Conservation (phyloP, 2,329 filamentous ascomycete genomes). For the Helotiales sp. region DNA sequence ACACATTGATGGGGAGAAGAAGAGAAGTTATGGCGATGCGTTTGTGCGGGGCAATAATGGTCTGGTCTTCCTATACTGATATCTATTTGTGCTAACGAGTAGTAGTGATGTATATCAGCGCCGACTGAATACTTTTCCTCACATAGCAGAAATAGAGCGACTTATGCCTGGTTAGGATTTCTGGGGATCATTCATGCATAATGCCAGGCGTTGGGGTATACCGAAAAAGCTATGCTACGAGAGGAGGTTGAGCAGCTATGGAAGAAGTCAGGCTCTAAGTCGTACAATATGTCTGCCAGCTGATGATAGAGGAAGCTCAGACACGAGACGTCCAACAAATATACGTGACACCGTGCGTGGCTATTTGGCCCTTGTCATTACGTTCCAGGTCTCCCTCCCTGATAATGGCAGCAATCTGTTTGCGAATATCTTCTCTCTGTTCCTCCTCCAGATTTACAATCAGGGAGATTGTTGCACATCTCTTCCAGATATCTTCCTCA, state of each 20-base stretch:
- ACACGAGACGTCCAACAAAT: slow-evolving; percentile 59
- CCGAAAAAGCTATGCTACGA: not conserved
- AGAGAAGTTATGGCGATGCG: slow-evolving; percentile 86
- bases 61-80: slow-evolving; percentile 39
- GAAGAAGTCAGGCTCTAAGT: too few relatives aligned
- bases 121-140: slow-evolving; percentile 23
- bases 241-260: not conserved
- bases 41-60: slow-evolving; percentile 97
- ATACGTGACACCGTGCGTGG: slow-evolving; percentile 63
- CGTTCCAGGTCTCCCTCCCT: slow-evolving; percentile 51
- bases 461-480: slow-evolving; percentile 67
- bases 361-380: slow-evolving; percentile 62
- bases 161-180: slow-evolving; percentile 14
- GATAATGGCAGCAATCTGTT: slow-evolving; percentile 55
- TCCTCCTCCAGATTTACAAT: slow-evolving; percentile 57
- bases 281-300: too few relatives aligned
- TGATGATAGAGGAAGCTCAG: slow-evolving; percentile 20
- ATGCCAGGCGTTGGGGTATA: slow-evolving; percentile 8
- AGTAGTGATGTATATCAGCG: slow-evolving; percentile 37
- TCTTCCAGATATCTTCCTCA: slow-evolving; percentile 61
- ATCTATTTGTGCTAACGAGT: slow-evolving; percentile 10
- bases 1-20: slow-evolving; percentile 80
- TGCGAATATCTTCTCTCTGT: slow-evolving; percentile 48
- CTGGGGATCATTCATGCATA: slow-evolving; percentile 5
- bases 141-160: not conserved